These are phyloP conservation scores for Raphanus sativus DNA, from an alignment of 345 rosid species.

Conservation along the genomic window DNA sequence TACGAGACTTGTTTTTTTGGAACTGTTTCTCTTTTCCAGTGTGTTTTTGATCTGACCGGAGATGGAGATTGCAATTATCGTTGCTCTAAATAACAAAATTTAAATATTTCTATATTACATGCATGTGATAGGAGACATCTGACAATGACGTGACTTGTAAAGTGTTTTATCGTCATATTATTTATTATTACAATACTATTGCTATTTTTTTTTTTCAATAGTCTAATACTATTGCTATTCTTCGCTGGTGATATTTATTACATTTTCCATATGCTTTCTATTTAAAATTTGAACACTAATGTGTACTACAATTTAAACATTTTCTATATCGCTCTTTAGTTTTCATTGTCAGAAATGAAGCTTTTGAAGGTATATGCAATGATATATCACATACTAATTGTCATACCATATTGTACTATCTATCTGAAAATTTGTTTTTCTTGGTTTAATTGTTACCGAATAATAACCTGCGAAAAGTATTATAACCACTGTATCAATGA, in stretches of 20 bases:
- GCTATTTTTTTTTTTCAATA: too few species aligned
- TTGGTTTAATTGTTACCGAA: background rate
- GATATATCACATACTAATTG: background rate
- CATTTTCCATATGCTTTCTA: background rate
- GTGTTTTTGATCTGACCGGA: background rate
- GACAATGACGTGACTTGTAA: slow-evolving; percentile 33
- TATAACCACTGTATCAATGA: background rate
- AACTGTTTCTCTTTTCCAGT: background rate
- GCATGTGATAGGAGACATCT: slow-evolving; percentile 18
- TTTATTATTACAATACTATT: background rate
- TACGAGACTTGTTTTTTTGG: background rate
- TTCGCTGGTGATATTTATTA: background rate
- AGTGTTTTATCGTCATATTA: background rate
- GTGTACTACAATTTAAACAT: too few species aligned
- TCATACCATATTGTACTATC: background rate
- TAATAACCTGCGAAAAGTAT: background rate
- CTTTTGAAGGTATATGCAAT: background rate
- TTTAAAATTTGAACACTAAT: slow-evolving; percentile 12
- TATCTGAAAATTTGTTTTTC: background rate
- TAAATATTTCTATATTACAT: background rate
- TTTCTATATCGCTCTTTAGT: too few species aligned
- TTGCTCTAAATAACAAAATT: slow-evolving; percentile 9
- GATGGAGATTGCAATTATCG: background rate
- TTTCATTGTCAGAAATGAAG: background rate
- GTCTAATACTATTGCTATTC: background rate